Conservation (phyloP, 306 rosid species). For the Cyamopsis tetragonoloba region DNA sequence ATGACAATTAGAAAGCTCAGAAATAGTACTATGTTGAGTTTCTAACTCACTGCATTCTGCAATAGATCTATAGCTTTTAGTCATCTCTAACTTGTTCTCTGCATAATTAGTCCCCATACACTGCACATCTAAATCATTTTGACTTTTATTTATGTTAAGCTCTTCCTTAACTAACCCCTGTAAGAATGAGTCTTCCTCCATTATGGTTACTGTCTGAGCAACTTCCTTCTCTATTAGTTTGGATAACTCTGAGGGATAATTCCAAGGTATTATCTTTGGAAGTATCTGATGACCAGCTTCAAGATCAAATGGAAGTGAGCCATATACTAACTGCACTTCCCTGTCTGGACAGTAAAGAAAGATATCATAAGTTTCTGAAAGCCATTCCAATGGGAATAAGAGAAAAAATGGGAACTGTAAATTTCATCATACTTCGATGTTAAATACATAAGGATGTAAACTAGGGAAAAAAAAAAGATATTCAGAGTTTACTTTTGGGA, state of each 20-base stretch:
- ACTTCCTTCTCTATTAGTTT: conserved; percentile 69
- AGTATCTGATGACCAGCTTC: conserved; percentile 68
- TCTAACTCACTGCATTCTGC: conserved; percentile 42
- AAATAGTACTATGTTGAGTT: conserved; percentile 39
- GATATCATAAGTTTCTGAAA: conserved; percentile 15
- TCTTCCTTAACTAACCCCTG: conserved; percentile 39
- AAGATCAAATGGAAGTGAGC: conserved; percentile 68
- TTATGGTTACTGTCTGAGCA: conserved; percentile 36
- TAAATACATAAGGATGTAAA: neutral
- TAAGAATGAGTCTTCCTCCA: conserved; percentile 42
- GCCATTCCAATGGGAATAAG: conserved; percentile 8
- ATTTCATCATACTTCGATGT: neutral
- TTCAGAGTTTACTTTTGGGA: neutral
- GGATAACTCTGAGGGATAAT: conserved; percentile 67
- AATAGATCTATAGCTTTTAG: conserved; percentile 45
- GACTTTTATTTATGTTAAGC: conserved; percentile 33
- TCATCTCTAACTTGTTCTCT: conserved; percentile 50
- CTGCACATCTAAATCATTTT: conserved; percentile 24
- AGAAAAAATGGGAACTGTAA: neutral
- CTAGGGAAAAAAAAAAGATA: neutral
- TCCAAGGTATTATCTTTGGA: conserved; percentile 81
- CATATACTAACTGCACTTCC: conserved; percentile 36
- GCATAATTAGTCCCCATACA: conserved; percentile 25
- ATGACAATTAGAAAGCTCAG: conserved; percentile 43
- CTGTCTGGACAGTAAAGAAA: conserved; percentile 42